These are phyloP conservation scores for Populus hybrid DNA, from an alignment of 441 rosid genomes.

Conservation along the genomic window DNA sequence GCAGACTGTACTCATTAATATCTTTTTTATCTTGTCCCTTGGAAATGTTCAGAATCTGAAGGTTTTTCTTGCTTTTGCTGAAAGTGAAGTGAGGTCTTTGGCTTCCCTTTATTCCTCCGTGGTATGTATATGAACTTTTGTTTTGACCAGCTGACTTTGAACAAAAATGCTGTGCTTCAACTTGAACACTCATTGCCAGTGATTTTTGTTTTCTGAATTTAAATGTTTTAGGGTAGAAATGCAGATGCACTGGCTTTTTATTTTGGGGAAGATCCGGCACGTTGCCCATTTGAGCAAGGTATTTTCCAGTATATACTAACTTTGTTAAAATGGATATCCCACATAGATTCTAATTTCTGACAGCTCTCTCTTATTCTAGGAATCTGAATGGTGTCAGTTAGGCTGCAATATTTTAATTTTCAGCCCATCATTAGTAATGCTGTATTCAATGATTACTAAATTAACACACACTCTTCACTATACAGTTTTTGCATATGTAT, in stretches of 20 bases:
- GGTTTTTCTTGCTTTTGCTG: slow-evolving; percentile 71
- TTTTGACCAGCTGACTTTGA: slow-evolving; percentile 7
- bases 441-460: neutral
- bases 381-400: neutral
- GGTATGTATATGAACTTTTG: slow-evolving; percentile 47
- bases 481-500: neutral
- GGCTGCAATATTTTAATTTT: neutral
- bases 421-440: neutral
- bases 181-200: slow-evolving; percentile 7
- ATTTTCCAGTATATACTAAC: neutral
- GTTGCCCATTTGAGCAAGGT: slow-evolving; percentile 97
- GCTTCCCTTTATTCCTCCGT: slow-evolving; percentile 78
- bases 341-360: neutral
- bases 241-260: slow-evolving; percentile 87
- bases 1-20: neutral
- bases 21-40: neutral
- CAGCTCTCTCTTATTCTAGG: neutral
- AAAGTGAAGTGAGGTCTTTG: slow-evolving; percentile 79
- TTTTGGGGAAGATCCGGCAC: slow-evolving; percentile 95
- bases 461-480: neutral
- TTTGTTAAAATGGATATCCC: neutral
- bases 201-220: slow-evolving; percentile 18
- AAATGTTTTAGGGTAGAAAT: slow-evolving; percentile 70
- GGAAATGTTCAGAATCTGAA: slow-evolving; percentile 47
- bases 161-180: neutral